Evolutionary conservation across 1,284 basidiomycete genomes (phyloP), one percentile per base, ranked within the genome.

Genomic region (Earliella scabrosa): DNA sequence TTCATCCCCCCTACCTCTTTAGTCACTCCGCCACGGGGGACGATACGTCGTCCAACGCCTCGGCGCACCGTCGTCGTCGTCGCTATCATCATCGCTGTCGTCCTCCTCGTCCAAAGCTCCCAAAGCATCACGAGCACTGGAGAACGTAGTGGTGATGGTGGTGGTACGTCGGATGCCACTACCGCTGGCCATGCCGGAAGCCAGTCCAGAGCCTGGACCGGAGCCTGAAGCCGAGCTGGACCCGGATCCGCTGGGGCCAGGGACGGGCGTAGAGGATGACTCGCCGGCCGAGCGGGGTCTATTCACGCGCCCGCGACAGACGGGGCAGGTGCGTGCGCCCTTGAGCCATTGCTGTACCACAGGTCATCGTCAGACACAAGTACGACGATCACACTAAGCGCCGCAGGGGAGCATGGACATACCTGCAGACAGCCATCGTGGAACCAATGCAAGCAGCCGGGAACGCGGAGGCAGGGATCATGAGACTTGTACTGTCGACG

Each of bases 391-490:
- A 21, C 3, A 31, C n/a, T 16, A 18, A 41, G 21, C 10, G 13
- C 39, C 16, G 11, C 31, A 13, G 20, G 29, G 52, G 27, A 24
- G 7, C 5, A 40, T 35, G 26, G 21, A 68, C 80, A n/a, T 52
- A 88, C 88, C 75, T 86, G 78, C 18, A 92, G 71, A 73, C 90
- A 92, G 23, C 77, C 77, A 65, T 84, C 83, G 68, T 92, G 89
- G 59, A 91, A 73, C 89, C 89, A 92, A 68, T 92, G 89, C 2
- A 81, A 72, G 60, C 89, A 92, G 45, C 83, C 82, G n/a, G 79
- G 73, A 2, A 90, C 75, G 60, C 85, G 88, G 43, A 85, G 75
- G 13, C 90, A 77, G 1, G 74, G 61, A 63, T 90, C 89, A 20
- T 69, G 67, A 4, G 79, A 73, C 49, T 76, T 70, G 61, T 91